phyloP scores from a whole-genome alignment of 768 basidiomycete species.

The Lactifluus volemus region DNA sequence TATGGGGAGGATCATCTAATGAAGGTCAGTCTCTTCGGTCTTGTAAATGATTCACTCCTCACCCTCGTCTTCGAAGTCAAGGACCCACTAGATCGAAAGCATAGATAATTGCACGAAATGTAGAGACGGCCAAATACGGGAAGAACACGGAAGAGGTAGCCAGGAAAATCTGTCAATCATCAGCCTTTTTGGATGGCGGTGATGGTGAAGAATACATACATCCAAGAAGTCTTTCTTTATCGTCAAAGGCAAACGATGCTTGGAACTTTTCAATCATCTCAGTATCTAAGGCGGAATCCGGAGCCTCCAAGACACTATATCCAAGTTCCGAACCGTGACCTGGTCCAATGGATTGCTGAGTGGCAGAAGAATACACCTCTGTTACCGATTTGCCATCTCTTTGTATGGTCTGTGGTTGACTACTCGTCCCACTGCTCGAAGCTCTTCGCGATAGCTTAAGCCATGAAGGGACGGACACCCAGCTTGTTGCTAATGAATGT shows the following conservation, averaged over 20 bases:
- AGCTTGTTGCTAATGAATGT: constrained; percentile 12
- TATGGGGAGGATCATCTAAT: constrained; percentile 90
- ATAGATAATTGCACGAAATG: constrained; percentile 87
- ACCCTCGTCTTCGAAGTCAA: constrained; percentile 77
- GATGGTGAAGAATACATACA: constrained; percentile 45
- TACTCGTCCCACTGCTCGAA: background rate
- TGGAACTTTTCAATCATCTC: constrained; percentile 72
- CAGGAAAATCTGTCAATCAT: constrained; percentile 64
- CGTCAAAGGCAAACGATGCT: constrained; percentile 75
- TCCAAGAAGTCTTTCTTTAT: constrained; percentile 79
- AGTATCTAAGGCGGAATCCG: constrained; percentile 50
- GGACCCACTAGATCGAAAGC: constrained; percentile 86
- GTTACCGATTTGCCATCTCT: constrained; percentile 14
- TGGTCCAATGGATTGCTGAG: constrained; percentile 20
- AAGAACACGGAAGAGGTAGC: constrained; percentile 83
- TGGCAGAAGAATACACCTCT: constrained; percentile 30
- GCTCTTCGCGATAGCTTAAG: constrained; percentile 13
- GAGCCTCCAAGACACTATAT: constrained; percentile 73
- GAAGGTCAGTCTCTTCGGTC: background rate
- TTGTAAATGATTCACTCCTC: constrained; percentile 23
- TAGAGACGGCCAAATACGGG: constrained; percentile 85
- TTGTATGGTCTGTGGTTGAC: background rate
- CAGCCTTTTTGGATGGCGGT: background rate
- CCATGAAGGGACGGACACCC: constrained; percentile 21
- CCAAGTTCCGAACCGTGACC: constrained; percentile 28